A percentile compares a stretch with the other conserved stretches of the same genome.
Conservation (phyloP, 805 yeast species). For the Wickerhamiella azymoides region DNA sequence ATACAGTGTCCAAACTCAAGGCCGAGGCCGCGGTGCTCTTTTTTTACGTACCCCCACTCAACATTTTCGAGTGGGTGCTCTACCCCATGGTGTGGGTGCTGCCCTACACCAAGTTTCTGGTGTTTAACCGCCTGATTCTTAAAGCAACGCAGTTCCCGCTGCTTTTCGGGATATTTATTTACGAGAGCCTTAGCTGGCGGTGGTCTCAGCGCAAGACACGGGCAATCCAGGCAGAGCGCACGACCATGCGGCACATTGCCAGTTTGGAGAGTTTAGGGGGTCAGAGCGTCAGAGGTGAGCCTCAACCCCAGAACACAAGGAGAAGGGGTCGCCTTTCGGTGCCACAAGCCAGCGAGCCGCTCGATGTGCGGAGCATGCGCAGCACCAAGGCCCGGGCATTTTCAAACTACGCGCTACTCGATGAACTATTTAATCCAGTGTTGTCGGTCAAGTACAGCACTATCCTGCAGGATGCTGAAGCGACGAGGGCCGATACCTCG, state of each 20-base stretch:
- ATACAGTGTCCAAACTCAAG: constrained; percentile 27
- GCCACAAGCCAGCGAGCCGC: neutral
- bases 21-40: constrained; percentile 26
- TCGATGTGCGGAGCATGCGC: neutral
- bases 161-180: constrained; percentile 23
- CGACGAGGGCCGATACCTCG: neutral
- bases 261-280: constrained; percentile 1
- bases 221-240: neutral
- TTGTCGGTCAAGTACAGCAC: constrained; percentile 6
- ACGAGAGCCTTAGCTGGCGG: constrained; percentile 19
- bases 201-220: neutral
- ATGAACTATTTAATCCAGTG: constrained; percentile 7
- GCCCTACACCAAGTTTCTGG: constrained; percentile 23
- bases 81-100: constrained; percentile 23
- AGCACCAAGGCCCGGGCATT: neutral
- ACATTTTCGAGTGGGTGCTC: constrained; percentile 24
- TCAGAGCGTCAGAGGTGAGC: no score
- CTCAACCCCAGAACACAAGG: no score
- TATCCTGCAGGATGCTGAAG: neutral
- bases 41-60: constrained; percentile 27
- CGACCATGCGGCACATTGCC: neutral
- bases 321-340: neutral
- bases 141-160: constrained; percentile 29
- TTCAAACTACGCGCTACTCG: constrained; percentile 6
- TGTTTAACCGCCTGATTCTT: constrained; percentile 24